Percentiles rank a stretch among this genome's conserved stretches.
These are phyloP conservation scores for Rubia balearica DNA, from an alignment of 305 asterid genomes.

Conservation along the genomic window DNA sequence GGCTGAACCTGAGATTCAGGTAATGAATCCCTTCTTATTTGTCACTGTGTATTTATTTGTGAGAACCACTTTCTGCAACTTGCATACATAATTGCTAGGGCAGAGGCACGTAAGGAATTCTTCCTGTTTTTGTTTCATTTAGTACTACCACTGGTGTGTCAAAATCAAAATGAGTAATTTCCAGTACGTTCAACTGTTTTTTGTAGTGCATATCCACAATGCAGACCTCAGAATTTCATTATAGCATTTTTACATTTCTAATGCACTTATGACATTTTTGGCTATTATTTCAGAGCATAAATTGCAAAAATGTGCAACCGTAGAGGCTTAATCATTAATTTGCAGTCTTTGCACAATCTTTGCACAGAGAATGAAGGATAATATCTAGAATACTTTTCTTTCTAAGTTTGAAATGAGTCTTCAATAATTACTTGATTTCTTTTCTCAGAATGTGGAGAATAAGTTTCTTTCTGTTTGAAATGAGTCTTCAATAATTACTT, in stretches of 20 bases:
- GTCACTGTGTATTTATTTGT: neutral
- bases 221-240: no score
- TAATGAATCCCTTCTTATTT: constrained; percentile 18
- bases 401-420: neutral
- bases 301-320: neutral
- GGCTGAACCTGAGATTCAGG: constrained; percentile 99
- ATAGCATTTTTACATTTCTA: no score
- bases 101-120: no score
- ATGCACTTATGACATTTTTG: neutral
- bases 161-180: no score
- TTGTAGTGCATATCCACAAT: no score
- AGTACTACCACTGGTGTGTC: no score
- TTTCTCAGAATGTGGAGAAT: constrained; percentile 57
- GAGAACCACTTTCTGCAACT: neutral
- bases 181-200: no score
- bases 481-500: neutral
- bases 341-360: neutral
- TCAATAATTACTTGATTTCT: neutral
- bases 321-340: neutral
- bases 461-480: neutral
- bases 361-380: no score
- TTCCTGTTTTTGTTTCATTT: no score
- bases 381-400: constrained; percentile 12
- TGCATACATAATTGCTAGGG: no score
- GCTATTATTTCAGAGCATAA: neutral